Base-by-base conservation (phyloP, 192 early-diverging fungal species). In the Coemansia erecta region DNA sequence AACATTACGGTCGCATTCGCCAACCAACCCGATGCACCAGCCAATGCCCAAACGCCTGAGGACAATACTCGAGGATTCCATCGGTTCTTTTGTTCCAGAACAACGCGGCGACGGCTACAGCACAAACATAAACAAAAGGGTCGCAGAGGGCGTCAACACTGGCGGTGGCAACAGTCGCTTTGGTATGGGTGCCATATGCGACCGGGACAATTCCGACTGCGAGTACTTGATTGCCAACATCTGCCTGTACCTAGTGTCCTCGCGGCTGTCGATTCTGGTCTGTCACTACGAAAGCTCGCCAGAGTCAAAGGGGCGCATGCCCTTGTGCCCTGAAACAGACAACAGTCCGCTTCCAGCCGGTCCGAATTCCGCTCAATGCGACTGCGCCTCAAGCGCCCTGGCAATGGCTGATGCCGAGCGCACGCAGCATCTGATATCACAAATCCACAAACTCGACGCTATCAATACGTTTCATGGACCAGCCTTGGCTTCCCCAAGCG, bases 141-240 rank as follows among this genome's bases (percentile, higher is more conserved):
- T 18, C 24, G 26, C 23, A 50, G 59, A 37, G 3, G 24, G 14
- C 37, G 48, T 26, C 59, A 42, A 26, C 47, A 40, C 23, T 43
- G 23, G 50, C 47, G 31, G 22, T 42, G 11, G 22, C 28, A 47
- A 3, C 33, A 58, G 14, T 24, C 37, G 17, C 18, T n/a, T 33
- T 24, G 41, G 33, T 58, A 35, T 18, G 13, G 40, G 11, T 23
- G 40, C 56, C 42, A 35, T 22, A 35, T 21, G 46, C 61, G 53
- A 49, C 21, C 8, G 15, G 17, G 37, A 50, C 21, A 48, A 46
- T 40, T 17, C n/a, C 33, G 37, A 56, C 53, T 23, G 28, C 18
- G 67, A 70, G 37, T 80, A 80, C 52, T 41, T 80, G 56, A 67
- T 80, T 63, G 77, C 77, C 39, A 73, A 70, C 45, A 74, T 80